Evolutionary conservation across 2,329 filamentous ascomycete species (phyloP).

Genomic region (Colletotrichum cuscutae): DNA sequence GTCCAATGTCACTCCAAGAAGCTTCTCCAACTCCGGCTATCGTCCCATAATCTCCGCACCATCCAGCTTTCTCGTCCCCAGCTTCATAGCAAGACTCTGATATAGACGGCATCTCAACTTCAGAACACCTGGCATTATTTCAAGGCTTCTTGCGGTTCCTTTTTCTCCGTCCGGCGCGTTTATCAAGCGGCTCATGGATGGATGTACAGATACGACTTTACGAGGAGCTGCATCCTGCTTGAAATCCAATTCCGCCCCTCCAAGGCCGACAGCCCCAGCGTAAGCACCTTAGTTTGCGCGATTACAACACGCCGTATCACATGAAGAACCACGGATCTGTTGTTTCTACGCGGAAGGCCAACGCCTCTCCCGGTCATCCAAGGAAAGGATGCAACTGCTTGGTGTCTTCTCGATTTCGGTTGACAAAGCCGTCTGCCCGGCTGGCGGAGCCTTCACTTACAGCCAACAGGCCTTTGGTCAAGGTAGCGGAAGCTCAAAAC

Average conservation of each 20-base stretch:
- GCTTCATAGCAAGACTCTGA: not conserved
- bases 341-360: not conserved
- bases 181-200: not conserved
- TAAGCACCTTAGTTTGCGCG: not conserved
- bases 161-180: not conserved
- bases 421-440: constrained; percentile 29
- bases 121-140: constrained; percentile 4
- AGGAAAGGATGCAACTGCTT: not conserved
- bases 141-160: not conserved
- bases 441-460: constrained; percentile 18
- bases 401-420: constrained; percentile 12
- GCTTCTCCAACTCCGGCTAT: constrained; percentile 21
- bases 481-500: constrained; percentile 1
- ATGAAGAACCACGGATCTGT: not conserved
- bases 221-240: not conserved
- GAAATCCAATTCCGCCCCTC: constrained; percentile 26
- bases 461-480: constrained; percentile 34
- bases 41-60: constrained; percentile 14
- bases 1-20: constrained; percentile 4
- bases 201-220: not conserved
- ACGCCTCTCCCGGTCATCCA: not conserved
- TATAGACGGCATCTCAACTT: constrained; percentile 8
- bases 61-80: not conserved
- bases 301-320: constrained; percentile 19
- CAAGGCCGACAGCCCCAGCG: constrained; percentile 3